Conservation (phyloP, 768 basidiomycete species). For the Xerocomus spinulosus region DNA sequence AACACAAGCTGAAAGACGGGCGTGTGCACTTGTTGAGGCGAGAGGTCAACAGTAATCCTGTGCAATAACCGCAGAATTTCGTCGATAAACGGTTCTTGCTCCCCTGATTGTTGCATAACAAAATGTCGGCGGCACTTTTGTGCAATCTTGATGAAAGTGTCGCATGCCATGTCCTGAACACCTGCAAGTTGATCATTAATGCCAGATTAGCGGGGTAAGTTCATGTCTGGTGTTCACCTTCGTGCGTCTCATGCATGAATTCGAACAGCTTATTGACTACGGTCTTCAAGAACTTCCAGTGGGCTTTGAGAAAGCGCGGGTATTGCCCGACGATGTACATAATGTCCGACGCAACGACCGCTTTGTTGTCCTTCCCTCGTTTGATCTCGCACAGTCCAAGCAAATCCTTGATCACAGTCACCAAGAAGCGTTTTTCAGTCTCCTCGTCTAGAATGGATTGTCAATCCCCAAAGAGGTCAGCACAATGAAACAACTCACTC, state of each 20-base stretch:
- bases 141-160: constrained; percentile 99
- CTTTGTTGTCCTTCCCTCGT: constrained; percentile 99
- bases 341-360: constrained; percentile 92
- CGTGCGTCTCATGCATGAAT: constrained; percentile 99
- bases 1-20: neutral
- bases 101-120: constrained; percentile 96
- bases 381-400: constrained; percentile 98
- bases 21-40: constrained; percentile 66
- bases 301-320: constrained; percentile 97
- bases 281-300: constrained; percentile 99
- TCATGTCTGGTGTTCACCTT: constrained; percentile 47
- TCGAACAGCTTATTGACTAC: constrained; percentile 99
- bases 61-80: constrained; percentile 91
- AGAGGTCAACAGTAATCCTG: constrained; percentile 90
- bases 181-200: constrained; percentile 40
- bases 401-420: constrained; percentile 98
- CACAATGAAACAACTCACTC: constrained; percentile 57
- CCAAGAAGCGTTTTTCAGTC: constrained; percentile 97
- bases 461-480: neutral
- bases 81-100: constrained; percentile 96
- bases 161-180: constrained; percentile 99
- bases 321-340: constrained; percentile 99
- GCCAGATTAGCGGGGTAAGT: constrained; percentile 2
- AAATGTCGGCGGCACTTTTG: constrained; percentile 98
- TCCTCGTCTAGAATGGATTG: constrained; percentile 71